Evolutionary conservation across 179 eudicot genomes (phyloP).

Genomic region (Silene coronaria): DNA sequence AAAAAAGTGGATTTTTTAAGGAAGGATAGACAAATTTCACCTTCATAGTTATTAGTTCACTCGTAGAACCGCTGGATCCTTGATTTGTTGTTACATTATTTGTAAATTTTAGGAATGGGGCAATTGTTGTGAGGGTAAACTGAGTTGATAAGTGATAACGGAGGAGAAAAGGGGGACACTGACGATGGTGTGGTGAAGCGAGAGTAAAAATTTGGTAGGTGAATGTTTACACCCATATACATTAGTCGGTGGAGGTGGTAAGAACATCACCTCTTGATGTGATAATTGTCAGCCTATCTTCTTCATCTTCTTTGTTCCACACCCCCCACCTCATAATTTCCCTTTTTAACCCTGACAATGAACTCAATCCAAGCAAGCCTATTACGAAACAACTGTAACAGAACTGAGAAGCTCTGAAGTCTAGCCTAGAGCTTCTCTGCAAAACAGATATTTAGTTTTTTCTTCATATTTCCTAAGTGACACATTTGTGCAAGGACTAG

Average conservation of each 20-base stretch:
- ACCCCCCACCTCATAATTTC: too few relatives aligned
- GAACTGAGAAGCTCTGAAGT: too few relatives aligned
- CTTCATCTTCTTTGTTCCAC: too few relatives aligned
- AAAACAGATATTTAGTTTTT: neutral
- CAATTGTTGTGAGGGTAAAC: too few relatives aligned
- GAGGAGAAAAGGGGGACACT: neutral
- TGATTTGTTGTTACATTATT: neutral
- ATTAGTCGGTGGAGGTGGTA: too few relatives aligned
- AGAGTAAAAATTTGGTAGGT: neutral
- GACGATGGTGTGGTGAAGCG: neutral
- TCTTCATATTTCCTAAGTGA: neutral
- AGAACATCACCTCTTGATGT: too few relatives aligned
- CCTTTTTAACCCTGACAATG: too few relatives aligned
- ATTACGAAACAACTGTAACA: too few relatives aligned
- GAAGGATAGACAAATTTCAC: neutral
- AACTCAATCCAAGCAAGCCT: too few relatives aligned
- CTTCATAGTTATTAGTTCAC: neutral
- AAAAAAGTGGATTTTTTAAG: neutral
- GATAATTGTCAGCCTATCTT: too few relatives aligned
- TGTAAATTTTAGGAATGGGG: neutral
- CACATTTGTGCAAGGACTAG: neutral
- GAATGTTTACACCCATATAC: neutral
- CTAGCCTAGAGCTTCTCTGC: too few relatives aligned
- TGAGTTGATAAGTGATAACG: too few relatives aligned
- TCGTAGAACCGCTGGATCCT: neutral